Evolutionary conservation across 2,329 filamentous ascomycete genomes (phyloP).

Genomic region (Stromatinia cepivora): DNA sequence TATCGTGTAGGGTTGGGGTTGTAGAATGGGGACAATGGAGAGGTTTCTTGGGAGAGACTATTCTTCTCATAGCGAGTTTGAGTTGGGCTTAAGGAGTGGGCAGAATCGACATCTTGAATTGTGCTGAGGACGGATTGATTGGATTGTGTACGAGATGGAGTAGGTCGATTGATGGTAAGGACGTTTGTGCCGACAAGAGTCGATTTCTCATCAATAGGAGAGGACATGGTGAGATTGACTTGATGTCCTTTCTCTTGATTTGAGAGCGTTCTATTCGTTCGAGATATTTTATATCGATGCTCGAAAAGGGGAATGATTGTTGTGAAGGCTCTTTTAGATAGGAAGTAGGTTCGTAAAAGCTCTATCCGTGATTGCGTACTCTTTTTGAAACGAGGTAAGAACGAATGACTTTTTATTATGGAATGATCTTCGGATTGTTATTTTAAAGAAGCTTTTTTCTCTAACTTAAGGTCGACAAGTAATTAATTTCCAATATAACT

Average conservation of each 20-base stretch:
- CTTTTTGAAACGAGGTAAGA: slow-evolving; percentile 14
- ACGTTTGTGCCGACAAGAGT: slow-evolving; percentile 19
- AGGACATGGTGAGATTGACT: slow-evolving; percentile 16
- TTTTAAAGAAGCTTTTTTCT: slow-evolving; percentile 5
- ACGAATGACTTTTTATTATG: slow-evolving; percentile 6
- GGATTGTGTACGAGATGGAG: slow-evolving; percentile 25
- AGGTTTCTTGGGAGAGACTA: slow-evolving; percentile 18
- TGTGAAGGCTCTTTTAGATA: neutral
- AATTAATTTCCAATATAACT: neutral
- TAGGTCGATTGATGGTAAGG: slow-evolving; percentile 29
- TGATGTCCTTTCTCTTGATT: neutral
- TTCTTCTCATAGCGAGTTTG: slow-evolving; percentile 26
- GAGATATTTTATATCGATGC: neutral
- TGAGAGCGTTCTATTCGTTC: neutral
- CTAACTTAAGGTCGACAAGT: neutral
- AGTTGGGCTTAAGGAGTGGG: slow-evolving; percentile 24
- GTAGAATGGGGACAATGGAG: slow-evolving; percentile 33
- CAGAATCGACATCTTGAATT: slow-evolving; percentile 52
- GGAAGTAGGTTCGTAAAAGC: neutral
- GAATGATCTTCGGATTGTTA: neutral
- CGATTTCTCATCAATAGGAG: slow-evolving; percentile 28
- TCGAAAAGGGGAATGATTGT: neutral
- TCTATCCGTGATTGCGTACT: neutral
- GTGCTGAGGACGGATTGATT: slow-evolving; percentile 51
- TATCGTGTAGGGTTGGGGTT: slow-evolving; percentile 27